Evolutionary conservation across 108 stramenopile species (phyloP), one percentile per base, ranked within the genome.

Genomic region (Thalassiosira profunda): DNA sequence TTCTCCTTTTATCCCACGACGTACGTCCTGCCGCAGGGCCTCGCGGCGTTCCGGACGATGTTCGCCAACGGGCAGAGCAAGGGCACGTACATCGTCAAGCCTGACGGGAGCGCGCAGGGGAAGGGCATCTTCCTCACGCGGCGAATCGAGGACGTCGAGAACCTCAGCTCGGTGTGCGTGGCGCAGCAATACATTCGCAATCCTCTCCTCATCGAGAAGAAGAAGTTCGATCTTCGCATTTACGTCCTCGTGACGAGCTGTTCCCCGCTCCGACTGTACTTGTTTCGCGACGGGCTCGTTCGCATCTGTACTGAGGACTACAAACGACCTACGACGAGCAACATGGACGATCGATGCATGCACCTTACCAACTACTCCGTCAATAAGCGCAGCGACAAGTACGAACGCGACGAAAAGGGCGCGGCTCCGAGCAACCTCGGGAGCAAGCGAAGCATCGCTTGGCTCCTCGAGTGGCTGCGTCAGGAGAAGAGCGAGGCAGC

Each of bases 351-450:
- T 28, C 63, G 54, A 30, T 92, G 85, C 54, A 93, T 96, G 93
- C 95, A 96, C 52, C 84, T 96, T 18, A 96, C 95, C 1, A 96
- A 96, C 61, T 92, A 88, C 60, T 81, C 93, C 33, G 79, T 96
- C 9, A 93, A 95, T 62, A 87, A 84, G 43, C 63, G 51, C 10
- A 74, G 74, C 23, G 75, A 72, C 14, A 68, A 67, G 20, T 80
- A 65, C 36, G 63, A 70, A 26, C 28, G 63, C 45, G 70, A 86
- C 18, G 72, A 58, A 21, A 40, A 38, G 28, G 52, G 64, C 12
- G 35, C 36, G 12, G 28, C 33, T 21, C 35, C 63, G 2, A 71
- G 76, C 14, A 67, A 75, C 29, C 38, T 40, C 3, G 88, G 90
- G 17, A 76, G 63, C 63, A 94, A 94, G 51, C 80, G 93, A 14